Percentiles rank a stretch among this genome's conserved stretches.
Conservation (phyloP, 2,329 filamentous ascomycete genomes). For the Trichocomaceae sp. region DNA sequence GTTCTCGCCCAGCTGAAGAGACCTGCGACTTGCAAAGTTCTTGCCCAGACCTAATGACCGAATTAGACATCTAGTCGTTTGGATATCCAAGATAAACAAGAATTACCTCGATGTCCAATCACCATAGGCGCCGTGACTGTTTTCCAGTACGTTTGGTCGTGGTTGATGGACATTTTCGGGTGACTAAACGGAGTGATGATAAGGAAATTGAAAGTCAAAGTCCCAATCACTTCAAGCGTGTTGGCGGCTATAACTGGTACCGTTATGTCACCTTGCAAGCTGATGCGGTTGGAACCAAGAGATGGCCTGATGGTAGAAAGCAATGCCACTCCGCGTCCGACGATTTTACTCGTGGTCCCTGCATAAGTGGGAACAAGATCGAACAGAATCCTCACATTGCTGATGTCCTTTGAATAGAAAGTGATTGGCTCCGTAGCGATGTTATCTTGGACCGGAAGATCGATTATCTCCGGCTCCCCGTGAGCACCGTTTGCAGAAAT, state of each 20-base stretch:
- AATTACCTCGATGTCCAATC: slow-evolving; percentile 55
- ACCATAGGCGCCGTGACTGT: slow-evolving; percentile 83
- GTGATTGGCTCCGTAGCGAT: slow-evolving; percentile 89
- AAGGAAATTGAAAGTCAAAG: slow-evolving; percentile 94
- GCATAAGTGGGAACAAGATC: slow-evolving; percentile 95
- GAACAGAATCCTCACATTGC: slow-evolving; percentile 82
- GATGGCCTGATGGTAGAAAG: slow-evolving; percentile 78
- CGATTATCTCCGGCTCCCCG: slow-evolving; percentile 82
- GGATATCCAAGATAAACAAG: neutral
- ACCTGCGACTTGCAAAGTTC: slow-evolving; percentile 75
- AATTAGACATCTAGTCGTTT: slow-evolving; percentile 17
- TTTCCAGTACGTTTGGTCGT: slow-evolving; percentile 90
- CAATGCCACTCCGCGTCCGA: slow-evolving; percentile 82
- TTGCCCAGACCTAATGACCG: slow-evolving; percentile 73
- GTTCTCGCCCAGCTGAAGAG: slow-evolving; percentile 91
- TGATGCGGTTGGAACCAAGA: slow-evolving; percentile 80
- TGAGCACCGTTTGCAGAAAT: slow-evolving; percentile 77
- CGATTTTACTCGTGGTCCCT: slow-evolving; percentile 68
- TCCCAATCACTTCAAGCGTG: slow-evolving; percentile 81
- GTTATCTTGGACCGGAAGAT: slow-evolving; percentile 88
- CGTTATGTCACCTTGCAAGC: slow-evolving; percentile 82
- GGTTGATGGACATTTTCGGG: slow-evolving; percentile 82
- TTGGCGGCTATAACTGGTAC: slow-evolving; percentile 82
- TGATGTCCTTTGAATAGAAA: slow-evolving; percentile 71
- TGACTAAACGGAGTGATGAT: slow-evolving; percentile 92